These are phyloP conservation scores for Calonectria fujianensis DNA, from an alignment of 2,329 filamentous ascomycete genomes.

Conservation along the genomic window DNA sequence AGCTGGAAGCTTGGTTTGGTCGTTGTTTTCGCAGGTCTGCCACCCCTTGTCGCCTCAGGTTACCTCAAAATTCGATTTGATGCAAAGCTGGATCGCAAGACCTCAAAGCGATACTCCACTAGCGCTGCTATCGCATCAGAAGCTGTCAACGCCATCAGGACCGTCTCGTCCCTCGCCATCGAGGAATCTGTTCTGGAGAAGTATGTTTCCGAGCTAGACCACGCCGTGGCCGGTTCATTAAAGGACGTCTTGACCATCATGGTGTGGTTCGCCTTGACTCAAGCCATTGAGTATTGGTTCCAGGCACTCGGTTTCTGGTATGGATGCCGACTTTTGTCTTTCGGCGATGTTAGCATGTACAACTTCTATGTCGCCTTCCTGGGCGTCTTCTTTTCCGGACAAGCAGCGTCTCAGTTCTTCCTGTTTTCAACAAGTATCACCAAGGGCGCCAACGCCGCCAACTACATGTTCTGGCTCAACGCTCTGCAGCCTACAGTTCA, in stretches of 20 bases:
- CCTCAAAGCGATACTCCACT: constrained; percentile 59
- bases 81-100: constrained; percentile 61
- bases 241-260: constrained; percentile 59
- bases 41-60: constrained; percentile 61
- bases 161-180: constrained; percentile 65
- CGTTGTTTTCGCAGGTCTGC: constrained; percentile 65
- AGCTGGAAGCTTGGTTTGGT: constrained; percentile 71
- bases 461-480: constrained; percentile 71
- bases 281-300: constrained; percentile 62
- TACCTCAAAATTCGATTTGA: constrained; percentile 64
- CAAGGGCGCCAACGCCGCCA: constrained; percentile 68
- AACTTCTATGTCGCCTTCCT: constrained; percentile 71
- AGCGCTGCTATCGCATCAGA: constrained; percentile 67
- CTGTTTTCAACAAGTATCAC: constrained; percentile 72
- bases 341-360: constrained; percentile 72
- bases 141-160: constrained; percentile 62
- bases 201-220: constrained; percentile 58
- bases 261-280: constrained; percentile 62
- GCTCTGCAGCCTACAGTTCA: constrained; percentile 63
- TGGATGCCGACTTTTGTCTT: constrained; percentile 61
- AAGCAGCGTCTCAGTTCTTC: constrained; percentile 65
- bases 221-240: constrained; percentile 55
- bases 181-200: constrained; percentile 59
- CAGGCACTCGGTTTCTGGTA: constrained; percentile 66
- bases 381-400: constrained; percentile 68